These are phyloP conservation scores for Mucor sp. DNA, from an alignment of 371 early-diverging fungal species.

Conservation along the genomic window DNA sequence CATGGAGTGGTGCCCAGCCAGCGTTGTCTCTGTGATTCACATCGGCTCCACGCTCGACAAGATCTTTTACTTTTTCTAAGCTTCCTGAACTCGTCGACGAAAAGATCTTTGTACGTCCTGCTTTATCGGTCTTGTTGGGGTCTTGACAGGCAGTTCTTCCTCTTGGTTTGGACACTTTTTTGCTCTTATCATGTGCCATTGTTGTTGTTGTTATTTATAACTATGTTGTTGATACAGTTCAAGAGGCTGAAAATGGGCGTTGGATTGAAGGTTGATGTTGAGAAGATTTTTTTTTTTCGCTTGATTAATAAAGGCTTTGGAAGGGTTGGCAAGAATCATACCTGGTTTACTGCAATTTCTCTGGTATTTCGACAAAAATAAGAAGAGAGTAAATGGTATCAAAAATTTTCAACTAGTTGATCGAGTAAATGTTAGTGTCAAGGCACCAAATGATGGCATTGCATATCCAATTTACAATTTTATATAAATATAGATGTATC, in stretches of 20 bases:
- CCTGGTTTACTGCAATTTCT: background rate
- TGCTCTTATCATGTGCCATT: constrained; percentile 19
- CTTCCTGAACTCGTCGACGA: constrained; percentile 46
- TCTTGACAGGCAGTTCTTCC: constrained; percentile 33
- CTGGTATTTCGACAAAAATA: background rate
- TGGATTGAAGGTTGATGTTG: background rate
- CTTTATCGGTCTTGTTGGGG: constrained; percentile 53
- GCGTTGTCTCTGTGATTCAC: constrained; percentile 61
- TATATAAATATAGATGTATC: background rate
- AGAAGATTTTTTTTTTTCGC: constrained; percentile 5
- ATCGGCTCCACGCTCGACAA: constrained; percentile 50
- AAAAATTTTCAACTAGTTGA: background rate
- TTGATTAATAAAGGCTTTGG: background rate
- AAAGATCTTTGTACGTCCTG: constrained; percentile 57
- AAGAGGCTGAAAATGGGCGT: background rate
- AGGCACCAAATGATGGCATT: background rate
- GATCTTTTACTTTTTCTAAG: constrained; percentile 44
- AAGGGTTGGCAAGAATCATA: background rate
- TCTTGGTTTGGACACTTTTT: constrained; percentile 5
- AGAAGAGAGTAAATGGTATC: background rate
- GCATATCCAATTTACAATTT: background rate
- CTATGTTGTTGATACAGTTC: background rate
- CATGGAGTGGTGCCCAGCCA: constrained; percentile 68
- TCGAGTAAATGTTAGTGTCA: background rate
- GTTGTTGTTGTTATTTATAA: constrained; percentile 1